Evolutionary conservation across 2,329 filamentous ascomycete species (phyloP), one percentile per base, ranked within the genome.

Genomic region (Nothophoma quercina): DNA sequence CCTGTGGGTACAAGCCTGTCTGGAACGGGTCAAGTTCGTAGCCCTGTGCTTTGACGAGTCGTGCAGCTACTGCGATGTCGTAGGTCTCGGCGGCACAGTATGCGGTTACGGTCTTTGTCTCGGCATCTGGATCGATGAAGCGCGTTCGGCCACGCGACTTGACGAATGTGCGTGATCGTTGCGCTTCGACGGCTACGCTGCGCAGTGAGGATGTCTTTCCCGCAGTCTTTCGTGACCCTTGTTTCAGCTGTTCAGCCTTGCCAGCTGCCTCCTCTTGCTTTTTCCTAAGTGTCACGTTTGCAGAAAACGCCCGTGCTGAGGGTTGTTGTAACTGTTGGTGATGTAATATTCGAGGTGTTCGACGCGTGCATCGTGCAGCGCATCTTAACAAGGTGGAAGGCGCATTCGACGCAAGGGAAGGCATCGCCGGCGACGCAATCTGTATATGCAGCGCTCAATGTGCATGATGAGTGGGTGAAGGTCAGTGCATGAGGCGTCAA

Each of bases 181-280:
- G 91, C 15, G 93, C 92, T 65, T 95, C 91, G 15, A 91, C 89
- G 25, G 93, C 91, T 10, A 96, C 91, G 52, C 92, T 85, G 48
- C 93, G 86, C 25, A 97, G 79, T 2, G 91, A 95, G 56, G 88
- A 74, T 15, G 71, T 73, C 45, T 72, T 72, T 41, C 51, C 58
- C 16, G 64, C 64, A 62, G 62, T 65, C 39, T 72, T 73, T 19
- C 70, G 55, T 3, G 62, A 25, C 1, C 41, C 63, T 42, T 72
- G 72, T 23, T 63, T 60, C 5, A 18, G 25, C 7, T 21, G 21
- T 2, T 63, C 59, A 13, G 63, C 58, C 15, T 59, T 62, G 4
- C 36, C 9, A 5, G 12, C 19, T 2, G 34, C 25, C 12, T 60
- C 61, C 0, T 65, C 69, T 16, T 59, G 60, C 44, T 65, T 68